phyloP scores from a whole-genome alignment of 208 protist species.

The Wallacemonas sp. region DNA sequence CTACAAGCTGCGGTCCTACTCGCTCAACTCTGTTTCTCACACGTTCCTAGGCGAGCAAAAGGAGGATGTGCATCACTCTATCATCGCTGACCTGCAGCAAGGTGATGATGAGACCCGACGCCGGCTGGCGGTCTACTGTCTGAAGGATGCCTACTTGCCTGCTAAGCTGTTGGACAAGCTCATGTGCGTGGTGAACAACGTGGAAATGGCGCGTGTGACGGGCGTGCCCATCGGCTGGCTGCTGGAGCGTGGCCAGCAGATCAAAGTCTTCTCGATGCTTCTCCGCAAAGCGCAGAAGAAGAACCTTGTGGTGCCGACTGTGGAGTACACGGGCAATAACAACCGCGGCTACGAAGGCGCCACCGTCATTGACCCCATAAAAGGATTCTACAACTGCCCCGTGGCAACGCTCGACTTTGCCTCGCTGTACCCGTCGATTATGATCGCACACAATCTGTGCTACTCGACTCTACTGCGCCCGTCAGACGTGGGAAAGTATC shows the following conservation, averaged over 20 bases:
- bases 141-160: conserved; percentile 98
- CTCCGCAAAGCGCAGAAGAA: conserved; percentile 82
- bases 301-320: conserved; percentile 79
- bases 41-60: conserved; percentile 99
- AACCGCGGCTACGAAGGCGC: conserved; percentile 96
- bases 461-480: conserved; percentile 94
- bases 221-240: conserved; percentile 98
- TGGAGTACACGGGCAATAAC: conserved; percentile 59
- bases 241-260: conserved; percentile 97
- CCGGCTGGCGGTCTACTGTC: conserved; percentile 98
- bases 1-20: conserved; percentile 99
- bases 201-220: conserved; percentile 99
- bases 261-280: conserved; percentile 97
- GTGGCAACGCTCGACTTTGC: conserved; percentile 99
- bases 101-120: conserved; percentile 96
- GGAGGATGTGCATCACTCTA: conserved; percentile 99
- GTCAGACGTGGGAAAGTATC: conserved; percentile 84
- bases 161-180: conserved; percentile 98
- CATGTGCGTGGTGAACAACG: conserved; percentile 98
- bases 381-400: conserved; percentile 97
- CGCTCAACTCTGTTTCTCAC: conserved; percentile 98
- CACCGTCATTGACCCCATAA: conserved; percentile 97
- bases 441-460: conserved; percentile 99
- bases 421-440: conserved; percentile 99
- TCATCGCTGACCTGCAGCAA: conserved; percentile 97